Percentiles rank a stretch among this genome's conserved stretches.
phyloP scores from a whole-genome alignment of 148 eudicot genomes.

The Persicaria tinctoria region DNA sequence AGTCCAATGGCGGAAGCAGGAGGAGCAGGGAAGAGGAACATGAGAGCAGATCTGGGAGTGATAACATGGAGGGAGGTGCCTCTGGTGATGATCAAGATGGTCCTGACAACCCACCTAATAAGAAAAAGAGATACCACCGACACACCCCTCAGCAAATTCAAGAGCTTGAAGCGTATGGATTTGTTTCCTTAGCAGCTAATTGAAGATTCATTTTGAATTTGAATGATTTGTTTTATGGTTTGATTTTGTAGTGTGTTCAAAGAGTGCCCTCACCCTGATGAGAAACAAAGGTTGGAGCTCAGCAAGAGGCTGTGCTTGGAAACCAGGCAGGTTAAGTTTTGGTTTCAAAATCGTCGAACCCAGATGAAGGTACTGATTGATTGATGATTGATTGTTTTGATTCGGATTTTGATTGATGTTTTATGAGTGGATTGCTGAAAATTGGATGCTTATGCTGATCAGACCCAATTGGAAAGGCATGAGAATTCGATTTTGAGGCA shows the following conservation, averaged over 20 bases:
- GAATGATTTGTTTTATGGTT: not conserved
- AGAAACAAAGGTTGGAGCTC: constrained; percentile 60
- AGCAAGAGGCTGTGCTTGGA: constrained; percentile 55
- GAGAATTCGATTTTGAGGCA: constrained; percentile 29
- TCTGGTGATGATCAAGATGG: constrained; percentile 11
- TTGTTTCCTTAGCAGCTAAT: not conserved
- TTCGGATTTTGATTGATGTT: not conserved
- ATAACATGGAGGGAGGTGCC: constrained; percentile 2
- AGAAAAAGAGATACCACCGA: constrained; percentile 41
- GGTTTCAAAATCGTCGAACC: constrained; percentile 90
- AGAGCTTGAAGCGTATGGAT: constrained; percentile 63
- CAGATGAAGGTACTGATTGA: constrained; percentile 60
- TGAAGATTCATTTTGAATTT: not conserved
- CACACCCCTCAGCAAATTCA: constrained; percentile 78
- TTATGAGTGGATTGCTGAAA: not conserved
- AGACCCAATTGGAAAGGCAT: constrained; percentile 31
- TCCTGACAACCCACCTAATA: not conserved
- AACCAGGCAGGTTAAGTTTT: constrained; percentile 70
- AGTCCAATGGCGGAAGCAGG: constrained; percentile 7
- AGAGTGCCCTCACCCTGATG: constrained; percentile 72
- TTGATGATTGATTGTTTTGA: not conserved
- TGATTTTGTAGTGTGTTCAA: constrained; percentile 44
- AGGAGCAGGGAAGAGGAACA: constrained; percentile 14
- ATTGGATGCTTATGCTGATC: not conserved
- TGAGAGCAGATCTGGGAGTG: constrained; percentile 17